Evolutionary conservation across 2,329 filamentous ascomycete genomes (phyloP), one percentile per base, ranked within the genome.

Genomic region (Neofusicoccum cordaticola): DNA sequence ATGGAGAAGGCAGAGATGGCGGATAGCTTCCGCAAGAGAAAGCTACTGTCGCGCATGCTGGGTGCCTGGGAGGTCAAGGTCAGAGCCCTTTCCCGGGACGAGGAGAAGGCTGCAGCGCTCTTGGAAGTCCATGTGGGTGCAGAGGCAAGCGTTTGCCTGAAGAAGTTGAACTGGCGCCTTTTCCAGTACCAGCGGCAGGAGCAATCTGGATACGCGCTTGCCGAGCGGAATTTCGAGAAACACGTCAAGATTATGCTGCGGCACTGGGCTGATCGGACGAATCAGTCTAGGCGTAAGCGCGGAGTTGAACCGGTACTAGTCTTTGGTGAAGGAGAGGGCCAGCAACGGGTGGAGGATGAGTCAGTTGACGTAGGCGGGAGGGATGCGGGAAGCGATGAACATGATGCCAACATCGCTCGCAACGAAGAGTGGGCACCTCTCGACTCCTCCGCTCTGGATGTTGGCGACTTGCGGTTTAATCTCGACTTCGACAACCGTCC

Each of bases 151-250:
- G 75, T 75, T 13, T 79, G 78, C 27, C 75, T 88, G 64, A 85
- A 84, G 70, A 85, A 82, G 69, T 74, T 88, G n/a, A 85, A 84
- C 62, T 83, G 86, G 74, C 81, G 81, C 7, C 75, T 84, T 2
- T 88, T 88, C 74, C 84, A 85, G 45, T 75, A 85, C 4, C 77
- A 79, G 27, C 81, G 81, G 60, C 80, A 80, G 27, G 73, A 78
- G 9, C 81, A 86, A 64, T 85, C 80, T 45, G 84, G 85, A 0
- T 76, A 82, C 41, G 83, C 84, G 6, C 75, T 88, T 67, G 77
- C 79, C 57, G 78, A 82, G 17, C 77, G 85, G 17, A 85, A 83
- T 66, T 78, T 83, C 42, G 79, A 84, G 63, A 84, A 84, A 67
- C 86, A 87, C 71, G 75, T 82, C 34, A 79, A 83, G 64, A 80